These are phyloP conservation scores for Schizosaccharomyces osmophilus DNA, from an alignment of 805 yeast genomes.

Conservation along the genomic window DNA sequence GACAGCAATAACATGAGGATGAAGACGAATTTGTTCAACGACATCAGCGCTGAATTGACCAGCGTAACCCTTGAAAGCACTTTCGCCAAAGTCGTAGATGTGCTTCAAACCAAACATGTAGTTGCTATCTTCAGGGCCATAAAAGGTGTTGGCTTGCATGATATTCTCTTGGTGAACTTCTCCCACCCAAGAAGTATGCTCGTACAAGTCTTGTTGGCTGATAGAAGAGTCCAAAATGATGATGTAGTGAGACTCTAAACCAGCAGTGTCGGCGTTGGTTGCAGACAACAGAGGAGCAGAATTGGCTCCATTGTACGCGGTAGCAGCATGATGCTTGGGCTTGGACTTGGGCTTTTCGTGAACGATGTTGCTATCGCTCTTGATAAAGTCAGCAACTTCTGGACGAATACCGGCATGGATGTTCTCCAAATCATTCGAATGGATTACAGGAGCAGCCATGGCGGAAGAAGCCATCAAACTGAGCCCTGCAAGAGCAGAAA, in stretches of 20 bases:
- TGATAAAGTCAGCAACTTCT: neutral
- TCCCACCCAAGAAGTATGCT: neutral
- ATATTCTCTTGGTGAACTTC: neutral
- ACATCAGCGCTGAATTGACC: conserved; percentile 62
- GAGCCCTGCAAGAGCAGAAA: neutral
- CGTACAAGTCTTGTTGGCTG: neutral
- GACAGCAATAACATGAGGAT: conserved; percentile 29
- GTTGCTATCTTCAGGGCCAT: neutral
- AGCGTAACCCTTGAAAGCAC: conserved; percentile 46
- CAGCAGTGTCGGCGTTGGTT: neutral
- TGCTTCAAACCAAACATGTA: neutral
- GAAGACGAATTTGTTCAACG: conserved; percentile 45
- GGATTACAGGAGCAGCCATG: neutral
- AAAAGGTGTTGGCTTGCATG: neutral
- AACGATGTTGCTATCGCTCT: neutral
- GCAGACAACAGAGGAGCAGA: neutral
- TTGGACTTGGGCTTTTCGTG: neutral
- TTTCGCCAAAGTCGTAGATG: neutral
- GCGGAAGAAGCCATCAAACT: neutral
- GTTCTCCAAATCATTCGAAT: neutral
- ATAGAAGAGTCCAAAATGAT: neutral
- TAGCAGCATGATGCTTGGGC: neutral
- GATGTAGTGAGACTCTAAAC: neutral
- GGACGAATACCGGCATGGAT: neutral
- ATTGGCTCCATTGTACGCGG: neutral